Percentiles rank a stretch among this genome's conserved stretches.
These are phyloP conservation scores for Paraphoma sp. DNA, from an alignment of 2,329 filamentous ascomycete species.

Conservation along the genomic window DNA sequence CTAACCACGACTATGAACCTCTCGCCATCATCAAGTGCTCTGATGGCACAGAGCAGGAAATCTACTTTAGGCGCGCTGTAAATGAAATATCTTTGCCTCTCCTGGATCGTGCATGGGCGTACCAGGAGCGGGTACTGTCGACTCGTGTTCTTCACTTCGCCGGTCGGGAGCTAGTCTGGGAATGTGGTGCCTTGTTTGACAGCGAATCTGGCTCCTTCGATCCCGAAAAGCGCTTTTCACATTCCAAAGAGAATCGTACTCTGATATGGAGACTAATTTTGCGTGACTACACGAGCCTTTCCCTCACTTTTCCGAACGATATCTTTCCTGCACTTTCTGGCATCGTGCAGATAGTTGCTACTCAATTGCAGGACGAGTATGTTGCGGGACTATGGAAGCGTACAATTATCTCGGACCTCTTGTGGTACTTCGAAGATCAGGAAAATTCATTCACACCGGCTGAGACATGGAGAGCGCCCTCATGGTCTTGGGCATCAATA, in stretches of 20 bases:
- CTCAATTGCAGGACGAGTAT: background rate
- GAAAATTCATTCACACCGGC: too few species aligned
- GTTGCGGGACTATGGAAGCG: background rate
- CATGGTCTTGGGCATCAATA: slow-evolving; percentile 5
- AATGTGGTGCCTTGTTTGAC: slow-evolving; percentile 1
- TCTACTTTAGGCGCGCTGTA: background rate
- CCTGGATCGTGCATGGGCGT: slow-evolving; percentile 13
- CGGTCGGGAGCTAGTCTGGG: slow-evolving; percentile 16
- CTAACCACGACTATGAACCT: background rate
- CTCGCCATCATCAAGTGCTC: background rate
- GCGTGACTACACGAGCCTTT: background rate
- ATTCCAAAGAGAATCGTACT: background rate
- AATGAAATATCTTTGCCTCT: background rate
- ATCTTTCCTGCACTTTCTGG: background rate
- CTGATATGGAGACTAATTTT: background rate
- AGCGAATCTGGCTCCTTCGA: background rate
- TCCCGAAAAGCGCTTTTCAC: background rate
- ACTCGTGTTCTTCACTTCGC: slow-evolving; percentile 20
- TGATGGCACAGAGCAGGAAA: background rate
- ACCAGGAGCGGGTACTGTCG: slow-evolving; percentile 21
- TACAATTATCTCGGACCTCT: background rate
- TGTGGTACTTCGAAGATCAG: background rate
- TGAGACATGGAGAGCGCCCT: background rate
- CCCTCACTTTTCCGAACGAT: background rate
- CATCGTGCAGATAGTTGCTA: background rate